Evolutionary conservation across 768 basidiomycete species (phyloP).

Genomic region (Mycena latifolia): DNA sequence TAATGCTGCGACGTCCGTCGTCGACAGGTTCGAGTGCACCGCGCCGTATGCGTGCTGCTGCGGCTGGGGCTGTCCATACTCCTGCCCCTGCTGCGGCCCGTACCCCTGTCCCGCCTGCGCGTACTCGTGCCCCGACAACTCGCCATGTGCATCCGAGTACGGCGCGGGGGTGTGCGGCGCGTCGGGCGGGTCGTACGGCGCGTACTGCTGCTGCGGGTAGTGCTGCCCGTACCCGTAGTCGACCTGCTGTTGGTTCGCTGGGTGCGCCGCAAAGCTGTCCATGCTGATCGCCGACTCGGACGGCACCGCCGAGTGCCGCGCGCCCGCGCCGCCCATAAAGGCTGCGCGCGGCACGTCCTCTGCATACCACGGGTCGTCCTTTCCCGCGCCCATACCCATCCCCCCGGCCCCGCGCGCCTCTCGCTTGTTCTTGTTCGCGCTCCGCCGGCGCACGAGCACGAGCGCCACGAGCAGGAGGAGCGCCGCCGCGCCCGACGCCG

Average conservation of each 20-base stretch:
- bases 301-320: constrained; percentile 4
- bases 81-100: too few species aligned
- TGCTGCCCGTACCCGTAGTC: constrained; percentile 18
- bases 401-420: neutral
- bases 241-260: constrained; percentile 26
- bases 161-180: too few species aligned
- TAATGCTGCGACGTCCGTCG: constrained; percentile 17
- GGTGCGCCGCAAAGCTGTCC: constrained; percentile 25
- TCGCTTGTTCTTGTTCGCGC: constrained; percentile 6
- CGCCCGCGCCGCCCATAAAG: constrained; percentile 23
- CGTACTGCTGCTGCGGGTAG: neutral
- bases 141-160: too few species aligned
- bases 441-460: constrained; percentile 21
- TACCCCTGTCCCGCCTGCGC: neutral
- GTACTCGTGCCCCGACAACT: neutral
- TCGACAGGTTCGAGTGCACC: constrained; percentile 23
- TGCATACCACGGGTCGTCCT: constrained; percentile 32
- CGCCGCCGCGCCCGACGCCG: constrained; percentile 16
- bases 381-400: neutral
- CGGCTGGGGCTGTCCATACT: too few species aligned
- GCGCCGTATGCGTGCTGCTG: constrained; percentile 11
- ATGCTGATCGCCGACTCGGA: constrained; percentile 28
- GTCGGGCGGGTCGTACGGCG: neutral
- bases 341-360: constrained; percentile 30
- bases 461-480: constrained; percentile 20